Base-by-base conservation (phyloP, 179 eudicot genomes). In the Heliamphora pulchella region DNA sequence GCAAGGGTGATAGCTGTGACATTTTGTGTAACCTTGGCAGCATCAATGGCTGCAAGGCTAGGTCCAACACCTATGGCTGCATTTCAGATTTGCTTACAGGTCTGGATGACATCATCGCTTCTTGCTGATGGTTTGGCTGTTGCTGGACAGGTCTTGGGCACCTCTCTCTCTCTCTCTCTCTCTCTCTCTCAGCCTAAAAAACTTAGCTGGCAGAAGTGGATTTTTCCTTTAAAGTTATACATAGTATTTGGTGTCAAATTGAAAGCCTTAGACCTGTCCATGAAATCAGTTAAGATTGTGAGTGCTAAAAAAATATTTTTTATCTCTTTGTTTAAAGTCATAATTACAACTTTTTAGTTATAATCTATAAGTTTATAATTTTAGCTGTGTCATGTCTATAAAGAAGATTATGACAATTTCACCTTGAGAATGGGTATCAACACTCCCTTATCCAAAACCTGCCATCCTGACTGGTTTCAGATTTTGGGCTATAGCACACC, bases 61-160 rank as follows among this genome's bases (percentile, higher is more conserved):
- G 99, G 99, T 59, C 46, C 97, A 10, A 94, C 89, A 77, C 84
- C 88, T 10, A 96, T 96, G 99, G 99, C 99, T 67, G 98, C 97
- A 13, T 96, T 96, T 73, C 99, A 96, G 80, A 86, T 96, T 53
- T 94, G 99, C 83, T 84, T 96, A 80, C 99, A 96, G 81, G 92
- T 96, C 55, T 96, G 99, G 99, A 77, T 94, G 88, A 87, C 98
- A 7, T 92, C 99, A 17, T 96, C 99, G 1, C 97, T 96, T 78
- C 88, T 96, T 71, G 97, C 99, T 69, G 99, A 96, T 85, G 99
- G 98, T 31, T 89, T 96, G 82, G 99, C 99, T 22, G 97, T 96
- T 71, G 98, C 98, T 84, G 99, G 93, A 79, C 99, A 96, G 97
- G 99, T 96, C 86, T 62, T 57, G 11, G 17, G 1, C 50, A 47